phyloP scores from a whole-genome alignment of 1,139 yeast species.

The Petasospora rhodanensis region DNA sequence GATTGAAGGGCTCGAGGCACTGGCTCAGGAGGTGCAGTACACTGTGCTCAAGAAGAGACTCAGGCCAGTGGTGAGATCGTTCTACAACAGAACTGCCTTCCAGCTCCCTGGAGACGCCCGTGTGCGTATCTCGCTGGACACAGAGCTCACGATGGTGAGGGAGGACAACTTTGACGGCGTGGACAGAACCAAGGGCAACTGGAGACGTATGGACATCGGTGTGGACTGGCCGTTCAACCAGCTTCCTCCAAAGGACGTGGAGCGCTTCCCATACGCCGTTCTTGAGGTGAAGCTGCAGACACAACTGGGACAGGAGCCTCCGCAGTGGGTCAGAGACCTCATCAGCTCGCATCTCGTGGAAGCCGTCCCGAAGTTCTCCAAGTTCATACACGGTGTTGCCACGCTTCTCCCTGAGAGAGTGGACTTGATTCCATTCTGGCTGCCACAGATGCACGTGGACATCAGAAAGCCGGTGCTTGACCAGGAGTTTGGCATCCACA shows the following conservation, averaged over 20 bases:
- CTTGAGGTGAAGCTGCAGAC: conserved; percentile 95
- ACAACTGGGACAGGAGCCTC: conserved; percentile 98
- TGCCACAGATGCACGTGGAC: conserved; percentile 96
- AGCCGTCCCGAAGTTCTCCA: conserved; percentile 96
- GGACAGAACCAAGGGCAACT: conserved; percentile 85
- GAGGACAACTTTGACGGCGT: conserved; percentile 94
- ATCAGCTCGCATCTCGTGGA: conserved; percentile 91
- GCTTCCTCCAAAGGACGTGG: conserved; percentile 76
- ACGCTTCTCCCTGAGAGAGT: conserved; percentile 79
- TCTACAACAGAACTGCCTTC: conserved; percentile 96
- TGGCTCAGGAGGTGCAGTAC: conserved; percentile 91
- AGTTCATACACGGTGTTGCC: conserved; percentile 95
- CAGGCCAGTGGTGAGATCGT: conserved; percentile 93
- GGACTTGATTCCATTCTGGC: conserved; percentile 88
- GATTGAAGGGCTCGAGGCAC: conserved; percentile 84
- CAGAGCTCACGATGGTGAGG: conserved; percentile 92
- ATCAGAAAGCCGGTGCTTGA: conserved; percentile 82
- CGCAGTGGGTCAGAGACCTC: conserved; percentile 92
- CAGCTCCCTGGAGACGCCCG: conserved; percentile 99
- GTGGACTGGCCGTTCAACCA: conserved; percentile 93
- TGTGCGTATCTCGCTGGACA: conserved; percentile 94
- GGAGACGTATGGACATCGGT: conserved; percentile 99
- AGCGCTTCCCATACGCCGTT: conserved; percentile 95
- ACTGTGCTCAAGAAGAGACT: conserved; percentile 75
- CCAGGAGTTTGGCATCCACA: conserved; percentile 57